These are phyloP conservation scores for Kalmanozyma brasiliensis DNA, from an alignment of 1,284 basidiomycete genomes.

Conservation along the genomic window DNA sequence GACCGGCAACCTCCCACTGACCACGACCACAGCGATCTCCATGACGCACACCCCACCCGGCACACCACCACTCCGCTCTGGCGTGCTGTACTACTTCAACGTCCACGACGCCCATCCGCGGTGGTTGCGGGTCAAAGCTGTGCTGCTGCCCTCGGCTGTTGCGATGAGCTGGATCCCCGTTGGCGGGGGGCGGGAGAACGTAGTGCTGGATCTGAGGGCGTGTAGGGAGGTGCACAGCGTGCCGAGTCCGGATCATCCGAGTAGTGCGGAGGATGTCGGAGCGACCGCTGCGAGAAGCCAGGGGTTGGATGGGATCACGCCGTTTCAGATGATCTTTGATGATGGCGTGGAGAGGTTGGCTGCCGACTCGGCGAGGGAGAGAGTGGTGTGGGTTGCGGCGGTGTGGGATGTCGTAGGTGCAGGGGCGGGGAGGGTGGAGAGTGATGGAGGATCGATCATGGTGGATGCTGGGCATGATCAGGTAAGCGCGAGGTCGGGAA, in stretches of 20 bases:
- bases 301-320: conserved; percentile 44
- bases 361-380: conserved; percentile 50
- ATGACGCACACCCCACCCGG: conserved; percentile 33
- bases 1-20: conserved; percentile 41
- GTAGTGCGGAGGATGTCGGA: conserved; percentile 46
- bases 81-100: conserved; percentile 58
- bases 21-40: conserved; percentile 34
- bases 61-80: conserved; percentile 44
- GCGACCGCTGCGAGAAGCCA: conserved; percentile 47
- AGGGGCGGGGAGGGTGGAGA: conserved; percentile 6
- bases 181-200: conserved; percentile 58
- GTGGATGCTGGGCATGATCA: too few species aligned
- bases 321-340: conserved; percentile 63
- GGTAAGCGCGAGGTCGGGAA: too few species aligned
- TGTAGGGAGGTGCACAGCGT: conserved; percentile 62
- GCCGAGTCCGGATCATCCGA: conserved; percentile 54
- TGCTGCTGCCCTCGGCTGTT: conserved; percentile 50
- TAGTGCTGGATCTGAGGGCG: conserved; percentile 53
- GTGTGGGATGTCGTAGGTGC: conserved; percentile 37
- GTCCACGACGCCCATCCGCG: conserved; percentile 49
- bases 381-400: conserved; percentile 56
- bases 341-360: conserved; percentile 62
- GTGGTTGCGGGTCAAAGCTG: conserved; percentile 57
- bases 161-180: conserved; percentile 63
- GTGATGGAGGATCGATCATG: too few species aligned